phyloP scores from a whole-genome alignment of 495 filamentous ascomycete species.

The Ascodesmis nigricans region DNA sequence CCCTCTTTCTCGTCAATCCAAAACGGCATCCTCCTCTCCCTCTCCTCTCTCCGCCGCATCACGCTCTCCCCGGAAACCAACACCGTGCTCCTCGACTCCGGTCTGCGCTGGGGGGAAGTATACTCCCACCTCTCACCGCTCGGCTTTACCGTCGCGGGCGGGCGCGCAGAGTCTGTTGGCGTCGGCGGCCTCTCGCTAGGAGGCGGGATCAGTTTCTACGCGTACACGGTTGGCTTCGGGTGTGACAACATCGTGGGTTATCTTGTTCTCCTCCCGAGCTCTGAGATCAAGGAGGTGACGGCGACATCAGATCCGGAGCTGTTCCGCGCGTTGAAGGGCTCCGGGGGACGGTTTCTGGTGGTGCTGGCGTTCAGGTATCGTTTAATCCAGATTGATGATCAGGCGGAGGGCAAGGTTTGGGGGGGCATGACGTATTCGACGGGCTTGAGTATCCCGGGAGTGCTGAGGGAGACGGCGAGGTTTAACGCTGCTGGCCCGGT shows the following conservation, averaged over 20 bases:
- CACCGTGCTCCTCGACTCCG: slow-evolving; percentile 28
- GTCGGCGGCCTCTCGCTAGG: slow-evolving; percentile 25
- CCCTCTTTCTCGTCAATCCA: slow-evolving; percentile 18
- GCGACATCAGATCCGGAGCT: slow-evolving; percentile 16
- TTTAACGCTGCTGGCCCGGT: not conserved
- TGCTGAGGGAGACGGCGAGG: not conserved
- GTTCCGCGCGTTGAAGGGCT: slow-evolving; percentile 24
- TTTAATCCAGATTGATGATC: not conserved
- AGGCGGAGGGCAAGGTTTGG: not conserved
- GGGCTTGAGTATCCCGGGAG: not conserved
- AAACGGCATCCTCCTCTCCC: not conserved
- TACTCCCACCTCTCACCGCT: slow-evolving; percentile 27
- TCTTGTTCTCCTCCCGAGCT: slow-evolving; percentile 8
- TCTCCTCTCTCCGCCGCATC: slow-evolving; percentile 4
- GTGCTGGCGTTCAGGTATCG: slow-evolving; percentile 21
- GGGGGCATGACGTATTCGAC: not conserved
- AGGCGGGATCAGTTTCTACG: slow-evolving; percentile 23
- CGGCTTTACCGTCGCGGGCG: slow-evolving; percentile 29
- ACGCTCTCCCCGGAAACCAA: not conserved
- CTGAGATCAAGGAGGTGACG: slow-evolving; percentile 22
- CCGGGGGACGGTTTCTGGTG: slow-evolving; percentile 25
- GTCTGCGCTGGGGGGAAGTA: slow-evolving; percentile 31
- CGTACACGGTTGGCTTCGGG: slow-evolving; percentile 20
- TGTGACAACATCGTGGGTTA: slow-evolving; percentile 23
- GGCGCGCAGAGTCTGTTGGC: slow-evolving; percentile 26